These are phyloP conservation scores for Botryotinia globosa DNA, from an alignment of 2,329 filamentous ascomycete genomes.

Conservation along the genomic window DNA sequence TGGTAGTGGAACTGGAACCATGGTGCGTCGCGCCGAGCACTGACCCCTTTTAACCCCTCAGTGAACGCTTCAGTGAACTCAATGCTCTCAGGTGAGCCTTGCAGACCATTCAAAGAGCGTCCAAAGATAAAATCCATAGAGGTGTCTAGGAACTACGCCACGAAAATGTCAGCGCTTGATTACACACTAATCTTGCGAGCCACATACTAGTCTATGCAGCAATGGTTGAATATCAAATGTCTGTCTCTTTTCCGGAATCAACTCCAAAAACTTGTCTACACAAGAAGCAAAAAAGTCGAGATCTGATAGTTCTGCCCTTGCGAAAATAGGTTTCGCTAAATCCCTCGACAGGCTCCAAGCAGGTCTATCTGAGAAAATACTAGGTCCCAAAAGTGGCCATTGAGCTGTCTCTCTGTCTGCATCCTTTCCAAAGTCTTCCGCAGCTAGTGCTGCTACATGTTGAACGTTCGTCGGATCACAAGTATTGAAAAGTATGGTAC, in stretches of 20 bases:
- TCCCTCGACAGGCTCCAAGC: constrained; percentile 16
- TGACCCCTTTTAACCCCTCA: background rate
- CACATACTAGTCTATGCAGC: constrained; percentile 9
- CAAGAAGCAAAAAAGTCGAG: background rate
- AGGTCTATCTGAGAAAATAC: constrained; percentile 16
- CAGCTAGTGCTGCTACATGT: constrained; percentile 1
- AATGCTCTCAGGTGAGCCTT: background rate
- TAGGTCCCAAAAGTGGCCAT: constrained; percentile 25
- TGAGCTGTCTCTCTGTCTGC: constrained; percentile 43
- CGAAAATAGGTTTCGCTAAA: constrained; percentile 16
- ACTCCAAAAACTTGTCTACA: constrained; percentile 6
- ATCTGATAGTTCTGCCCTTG: constrained; percentile 13
- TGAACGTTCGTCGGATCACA: constrained; percentile 8
- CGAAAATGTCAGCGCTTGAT: background rate
- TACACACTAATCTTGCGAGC: background rate
- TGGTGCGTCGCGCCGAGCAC: background rate
- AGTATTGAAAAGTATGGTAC: constrained; percentile 11
- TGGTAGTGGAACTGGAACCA: background rate
- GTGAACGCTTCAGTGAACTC: constrained; percentile 10
- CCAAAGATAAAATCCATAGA: constrained; percentile 17
- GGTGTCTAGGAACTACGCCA: constrained; percentile 5
- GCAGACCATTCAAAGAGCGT: background rate
- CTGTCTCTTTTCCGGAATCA: constrained; percentile 1
- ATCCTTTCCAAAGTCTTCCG: constrained; percentile 41
- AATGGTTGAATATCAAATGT: constrained; percentile 18